Base-by-base conservation (phyloP, 352 stramenopile species). In the Thraustotheca clavata region DNA sequence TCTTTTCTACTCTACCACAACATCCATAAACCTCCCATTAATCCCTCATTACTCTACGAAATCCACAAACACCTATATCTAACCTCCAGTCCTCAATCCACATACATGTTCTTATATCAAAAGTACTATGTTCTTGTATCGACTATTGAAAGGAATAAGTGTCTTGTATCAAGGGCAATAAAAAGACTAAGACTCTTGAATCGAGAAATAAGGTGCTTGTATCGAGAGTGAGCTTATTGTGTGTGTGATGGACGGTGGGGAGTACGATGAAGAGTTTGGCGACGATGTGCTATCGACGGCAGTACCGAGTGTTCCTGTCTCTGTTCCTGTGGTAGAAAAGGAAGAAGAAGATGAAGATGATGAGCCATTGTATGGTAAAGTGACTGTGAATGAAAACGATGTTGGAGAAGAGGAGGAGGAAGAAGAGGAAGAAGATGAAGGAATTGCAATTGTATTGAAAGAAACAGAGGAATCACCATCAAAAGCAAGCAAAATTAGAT, bases 341-440 rank as follows among this genome's bases (percentile, higher is more conserved):
- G 72, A 87, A 41, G 60, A 67, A 60, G 60, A 67, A 29, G 80
- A 91, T 52, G 83, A 92, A 38, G 83, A 86, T 60, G 76, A 87
- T 50, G 76, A 89, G 57, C 35, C 47, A 3, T 72, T 93, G 18
- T 93, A 93, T 59, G 83, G 83, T 14, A 77, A 79, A 59, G 82
- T 93, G 40, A 76, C 83, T 40, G 89, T 89, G 67, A 77, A 86
- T 36, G 71, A 91, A 24, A 82, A 77, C 43, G 67, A 40, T 11
- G 54, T 39, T 3, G 54, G 26, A 0, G 72, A 73, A n/a, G 80
- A 79, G 9, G 82, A 87, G 1, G 80, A 92, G 2, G 83, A 92
- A 18, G 73, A 83, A 7, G 83, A 92, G 14, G 85, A 94, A 8
- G 85, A 94, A 33, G 84, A 93, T 33, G 84, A 94, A 67, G 79